A percentile compares a stretch with the other conserved stretches of the same genome.
These are phyloP conservation scores for Sinapis alba DNA, from an alignment of 441 rosid genomes.

Conservation along the genomic window DNA sequence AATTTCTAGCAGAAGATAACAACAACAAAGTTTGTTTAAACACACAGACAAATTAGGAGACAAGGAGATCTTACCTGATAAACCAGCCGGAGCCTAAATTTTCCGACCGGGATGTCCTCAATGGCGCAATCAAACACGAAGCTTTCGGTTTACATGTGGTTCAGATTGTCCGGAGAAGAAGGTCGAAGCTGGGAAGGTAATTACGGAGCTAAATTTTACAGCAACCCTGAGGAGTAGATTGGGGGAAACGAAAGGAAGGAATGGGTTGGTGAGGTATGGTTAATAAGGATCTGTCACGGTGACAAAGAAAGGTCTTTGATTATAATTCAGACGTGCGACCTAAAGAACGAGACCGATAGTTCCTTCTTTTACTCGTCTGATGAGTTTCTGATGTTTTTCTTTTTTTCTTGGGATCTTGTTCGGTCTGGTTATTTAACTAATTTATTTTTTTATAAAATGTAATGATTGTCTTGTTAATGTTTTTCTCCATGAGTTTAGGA, in stretches of 20 bases:
- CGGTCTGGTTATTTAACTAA: conserved; percentile 13
- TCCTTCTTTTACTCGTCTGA: conserved; percentile 24
- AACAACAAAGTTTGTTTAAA: neutral
- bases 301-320: conserved; percentile 18
- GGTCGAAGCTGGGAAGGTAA: conserved; percentile 16
- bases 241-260: conserved; percentile 1
- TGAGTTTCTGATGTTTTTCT: conserved; percentile 15
- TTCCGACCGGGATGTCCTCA: neutral
- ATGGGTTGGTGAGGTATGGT: conserved; percentile 27
- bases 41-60: neutral
- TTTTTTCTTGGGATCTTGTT: conserved; percentile 20
- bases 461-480: conserved; percentile 20
- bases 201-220: conserved; percentile 6
- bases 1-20: neutral
- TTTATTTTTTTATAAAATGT: neutral
- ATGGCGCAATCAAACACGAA: neutral
- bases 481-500: neutral
- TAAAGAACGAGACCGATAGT: conserved; percentile 29
- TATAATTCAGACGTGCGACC: conserved; percentile 62
- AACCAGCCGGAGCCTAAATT: neutral
- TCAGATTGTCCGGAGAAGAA: neutral
- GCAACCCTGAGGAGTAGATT: conserved; percentile 3
- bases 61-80: neutral
- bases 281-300: conserved; percentile 49
- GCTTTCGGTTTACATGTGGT: neutral